Evolutionary conservation across 2,329 filamentous ascomycete genomes (phyloP).

Genomic region (Colletotrichum kahawae): DNA sequence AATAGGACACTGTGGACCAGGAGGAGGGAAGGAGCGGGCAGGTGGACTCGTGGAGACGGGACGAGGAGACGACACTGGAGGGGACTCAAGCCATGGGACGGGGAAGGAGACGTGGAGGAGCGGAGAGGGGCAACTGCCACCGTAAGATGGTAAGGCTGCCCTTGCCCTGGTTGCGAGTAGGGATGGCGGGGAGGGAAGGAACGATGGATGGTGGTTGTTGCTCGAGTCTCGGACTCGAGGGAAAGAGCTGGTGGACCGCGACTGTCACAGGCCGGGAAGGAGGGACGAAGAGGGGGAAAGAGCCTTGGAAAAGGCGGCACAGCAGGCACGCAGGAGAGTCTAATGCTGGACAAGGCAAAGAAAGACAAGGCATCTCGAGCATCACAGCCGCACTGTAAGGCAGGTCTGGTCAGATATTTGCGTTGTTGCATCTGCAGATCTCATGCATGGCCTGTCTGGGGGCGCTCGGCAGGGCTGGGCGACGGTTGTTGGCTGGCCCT

Average conservation of each 20-base stretch:
- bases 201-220: background rate
- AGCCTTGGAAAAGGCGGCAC: background rate
- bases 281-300: background rate
- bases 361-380: background rate
- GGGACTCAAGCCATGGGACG: background rate
- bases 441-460: background rate
- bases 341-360: background rate
- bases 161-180: background rate
- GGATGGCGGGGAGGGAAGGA: background rate
- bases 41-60: background rate
- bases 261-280: background rate
- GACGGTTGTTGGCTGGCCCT: background rate
- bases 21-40: background rate
- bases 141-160: background rate
- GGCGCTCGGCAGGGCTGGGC: background rate
- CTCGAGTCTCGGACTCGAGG: background rate
- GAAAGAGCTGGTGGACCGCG: background rate
- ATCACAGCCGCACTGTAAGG: background rate
- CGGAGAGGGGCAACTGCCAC: background rate
- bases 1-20: conserved; percentile 3
- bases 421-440: background rate
- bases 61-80: background rate
- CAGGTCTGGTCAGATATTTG: background rate
- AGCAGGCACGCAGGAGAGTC: background rate
- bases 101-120: background rate